Conservation (phyloP, 306 rosid genomes). For the Prunus campanulata region DNA sequence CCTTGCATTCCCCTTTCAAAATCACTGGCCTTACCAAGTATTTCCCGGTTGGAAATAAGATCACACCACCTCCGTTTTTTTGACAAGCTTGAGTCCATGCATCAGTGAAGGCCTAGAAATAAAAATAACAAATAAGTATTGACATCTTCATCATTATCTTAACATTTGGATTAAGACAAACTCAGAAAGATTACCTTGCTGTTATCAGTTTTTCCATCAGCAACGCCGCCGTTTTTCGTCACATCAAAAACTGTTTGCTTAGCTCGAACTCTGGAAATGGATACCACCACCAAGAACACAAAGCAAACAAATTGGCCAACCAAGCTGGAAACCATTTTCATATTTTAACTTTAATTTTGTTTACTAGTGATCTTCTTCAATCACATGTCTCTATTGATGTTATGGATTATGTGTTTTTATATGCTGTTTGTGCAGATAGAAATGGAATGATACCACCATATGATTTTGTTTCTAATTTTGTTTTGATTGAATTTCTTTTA, state of each 20-base stretch:
- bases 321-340: conserved; percentile 14
- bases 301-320: background rate
- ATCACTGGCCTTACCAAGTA: conserved; percentile 12
- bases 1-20: conserved; percentile 32
- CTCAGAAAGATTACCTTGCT: conserved; percentile 18
- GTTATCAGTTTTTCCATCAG: conserved; percentile 27
- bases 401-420: background rate
- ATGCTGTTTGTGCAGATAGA: background rate
- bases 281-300: background rate
- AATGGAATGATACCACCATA: background rate
- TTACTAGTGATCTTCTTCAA: background rate
- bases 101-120: conserved; percentile 15
- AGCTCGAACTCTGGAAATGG: conserved; percentile 10
- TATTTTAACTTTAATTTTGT: background rate
- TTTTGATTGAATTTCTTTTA: background rate
- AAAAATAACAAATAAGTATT: background rate
- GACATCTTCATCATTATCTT: background rate
- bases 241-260: conserved; percentile 10
- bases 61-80: background rate
- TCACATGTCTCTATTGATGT: background rate
- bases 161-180: too few species aligned
- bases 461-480: background rate
- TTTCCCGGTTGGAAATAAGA: conserved; percentile 28
- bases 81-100: conserved; percentile 35
- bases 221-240: conserved; percentile 8